phyloP scores from a whole-genome alignment of 1,284 basidiomycete species.

The Cryptococcus sp. region DNA sequence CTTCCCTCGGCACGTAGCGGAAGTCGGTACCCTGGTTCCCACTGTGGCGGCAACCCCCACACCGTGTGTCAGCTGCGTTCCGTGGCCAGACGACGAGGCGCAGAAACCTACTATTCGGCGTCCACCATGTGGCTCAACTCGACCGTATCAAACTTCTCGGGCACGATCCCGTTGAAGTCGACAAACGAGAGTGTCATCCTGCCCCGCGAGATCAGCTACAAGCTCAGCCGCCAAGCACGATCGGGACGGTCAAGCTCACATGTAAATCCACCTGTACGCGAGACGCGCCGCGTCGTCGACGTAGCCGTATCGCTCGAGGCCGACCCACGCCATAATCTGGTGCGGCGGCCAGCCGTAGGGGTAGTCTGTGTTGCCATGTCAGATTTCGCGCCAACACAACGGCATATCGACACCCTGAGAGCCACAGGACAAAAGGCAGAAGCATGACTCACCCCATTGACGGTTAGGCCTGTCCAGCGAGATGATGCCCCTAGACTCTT shows the following conservation, averaged over 20 bases:
- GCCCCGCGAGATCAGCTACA: conserved; percentile 5
- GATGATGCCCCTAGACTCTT: conserved; percentile 92
- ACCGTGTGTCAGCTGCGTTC: conserved; percentile 11
- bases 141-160: conserved; percentile 98
- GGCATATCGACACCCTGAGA: background rate
- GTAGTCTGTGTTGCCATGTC: conserved; percentile 29
- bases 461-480: conserved; percentile 95
- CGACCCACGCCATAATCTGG: conserved; percentile 96
- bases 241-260: conserved; percentile 63
- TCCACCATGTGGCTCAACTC: conserved; percentile 91
- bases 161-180: conserved; percentile 95
- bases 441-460: conserved; percentile 67
- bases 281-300: conserved; percentile 87
- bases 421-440: background rate
- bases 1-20: conserved; percentile 91
- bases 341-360: conserved; percentile 78
- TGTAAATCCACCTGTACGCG: conserved; percentile 94
- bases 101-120: conserved; percentile 69
- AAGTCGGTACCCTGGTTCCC: conserved; percentile 98
- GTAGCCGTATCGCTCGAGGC: conserved; percentile 92
- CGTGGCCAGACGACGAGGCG: background rate
- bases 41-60: too few species aligned
- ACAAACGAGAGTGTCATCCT: conserved; percentile 56
- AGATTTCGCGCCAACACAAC: background rate
- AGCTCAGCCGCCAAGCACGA: background rate